A percentile compares a stretch with the other conserved stretches of the same genome.
phyloP scores from a whole-genome alignment of 2,329 filamentous ascomycete genomes.

The Beauveria pseudobassiana region DNA sequence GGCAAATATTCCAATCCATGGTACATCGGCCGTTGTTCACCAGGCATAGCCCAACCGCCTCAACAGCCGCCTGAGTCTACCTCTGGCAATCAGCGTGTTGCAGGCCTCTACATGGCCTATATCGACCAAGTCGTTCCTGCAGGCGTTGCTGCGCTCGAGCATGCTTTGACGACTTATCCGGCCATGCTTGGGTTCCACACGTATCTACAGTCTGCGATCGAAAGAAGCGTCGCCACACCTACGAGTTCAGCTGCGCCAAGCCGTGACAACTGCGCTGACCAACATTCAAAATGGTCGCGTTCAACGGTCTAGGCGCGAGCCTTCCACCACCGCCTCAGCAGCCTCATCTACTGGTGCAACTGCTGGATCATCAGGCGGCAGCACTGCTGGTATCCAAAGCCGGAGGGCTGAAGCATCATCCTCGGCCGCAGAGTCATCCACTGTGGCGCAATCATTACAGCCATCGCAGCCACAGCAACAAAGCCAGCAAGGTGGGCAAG shows the following conservation, averaged over 20 bases:
- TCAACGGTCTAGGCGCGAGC: background rate
- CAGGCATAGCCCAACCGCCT: conserved; percentile 1
- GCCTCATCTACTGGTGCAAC: background rate
- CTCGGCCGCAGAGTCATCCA: background rate
- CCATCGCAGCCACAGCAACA: conserved; percentile 5
- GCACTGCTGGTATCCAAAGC: background rate
- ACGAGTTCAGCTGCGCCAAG: conserved; percentile 42
- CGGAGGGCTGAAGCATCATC: background rate
- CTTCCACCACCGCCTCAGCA: background rate
- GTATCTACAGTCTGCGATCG: conserved; percentile 44
- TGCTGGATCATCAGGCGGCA: background rate
- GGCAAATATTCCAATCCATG: background rate
- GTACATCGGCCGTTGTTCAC: background rate
- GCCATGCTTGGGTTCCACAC: conserved; percentile 39
- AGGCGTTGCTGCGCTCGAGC: conserved; percentile 39
- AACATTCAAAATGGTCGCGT: conserved; percentile 28
- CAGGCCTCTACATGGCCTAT: conserved; percentile 38
- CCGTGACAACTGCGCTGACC: conserved; percentile 39
- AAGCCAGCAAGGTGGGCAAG: background rate
- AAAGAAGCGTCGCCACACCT: conserved; percentile 41
- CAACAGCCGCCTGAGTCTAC: background rate
- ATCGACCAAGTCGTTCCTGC: conserved; percentile 47
- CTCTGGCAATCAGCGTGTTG: conserved; percentile 22
- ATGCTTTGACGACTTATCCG: conserved; percentile 39
- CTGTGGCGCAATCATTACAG: background rate